These are phyloP conservation scores for Boletellus deceptivus DNA, from an alignment of 1,284 basidiomycete species.

Conservation along the genomic window DNA sequence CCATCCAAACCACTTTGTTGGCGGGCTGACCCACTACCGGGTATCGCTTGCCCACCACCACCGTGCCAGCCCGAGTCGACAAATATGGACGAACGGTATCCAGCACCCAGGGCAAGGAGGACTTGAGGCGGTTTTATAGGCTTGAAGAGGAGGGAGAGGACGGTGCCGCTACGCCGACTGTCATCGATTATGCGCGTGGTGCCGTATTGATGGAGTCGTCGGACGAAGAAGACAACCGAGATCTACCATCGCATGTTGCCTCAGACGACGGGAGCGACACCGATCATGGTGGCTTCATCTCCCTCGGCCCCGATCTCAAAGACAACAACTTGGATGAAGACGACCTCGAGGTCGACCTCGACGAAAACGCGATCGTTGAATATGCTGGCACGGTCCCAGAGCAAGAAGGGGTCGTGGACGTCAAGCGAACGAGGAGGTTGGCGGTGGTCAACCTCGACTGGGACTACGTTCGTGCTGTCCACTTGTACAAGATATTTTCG, in stretches of 20 bases:
- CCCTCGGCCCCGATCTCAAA: conserved; percentile 44
- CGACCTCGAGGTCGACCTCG: conserved; percentile 69
- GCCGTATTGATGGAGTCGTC: conserved; percentile 87
- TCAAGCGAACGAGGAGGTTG: conserved; percentile 67
- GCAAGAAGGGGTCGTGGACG: conserved; percentile 34
- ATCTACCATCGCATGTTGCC: conserved; percentile 29
- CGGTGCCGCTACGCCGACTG: conserved; percentile 34
- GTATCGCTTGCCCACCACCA: background rate
- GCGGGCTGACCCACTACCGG: background rate
- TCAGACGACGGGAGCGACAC: conserved; percentile 42
- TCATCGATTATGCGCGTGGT: conserved; percentile 88
- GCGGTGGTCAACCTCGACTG: conserved; percentile 98
- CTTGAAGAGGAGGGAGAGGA: conserved; percentile 51
- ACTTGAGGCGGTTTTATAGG: conserved; percentile 82
- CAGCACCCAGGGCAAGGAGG: conserved; percentile 67
- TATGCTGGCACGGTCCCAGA: conserved; percentile 49
- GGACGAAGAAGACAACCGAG: conserved; percentile 63
- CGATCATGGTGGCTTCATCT: conserved; percentile 50
- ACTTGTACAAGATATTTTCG: conserved; percentile 92
- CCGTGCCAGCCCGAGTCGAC: conserved; percentile 66
- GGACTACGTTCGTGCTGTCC: conserved; percentile 91
- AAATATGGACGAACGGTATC: conserved; percentile 88
- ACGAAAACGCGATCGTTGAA: conserved; percentile 66
- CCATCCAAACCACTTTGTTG: background rate
- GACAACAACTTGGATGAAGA: conserved; percentile 37